Evolutionary conservation across 805 yeast species (phyloP), one percentile per base, ranked within the genome.

Genomic region (Saccharomyces paradoxus): DNA sequence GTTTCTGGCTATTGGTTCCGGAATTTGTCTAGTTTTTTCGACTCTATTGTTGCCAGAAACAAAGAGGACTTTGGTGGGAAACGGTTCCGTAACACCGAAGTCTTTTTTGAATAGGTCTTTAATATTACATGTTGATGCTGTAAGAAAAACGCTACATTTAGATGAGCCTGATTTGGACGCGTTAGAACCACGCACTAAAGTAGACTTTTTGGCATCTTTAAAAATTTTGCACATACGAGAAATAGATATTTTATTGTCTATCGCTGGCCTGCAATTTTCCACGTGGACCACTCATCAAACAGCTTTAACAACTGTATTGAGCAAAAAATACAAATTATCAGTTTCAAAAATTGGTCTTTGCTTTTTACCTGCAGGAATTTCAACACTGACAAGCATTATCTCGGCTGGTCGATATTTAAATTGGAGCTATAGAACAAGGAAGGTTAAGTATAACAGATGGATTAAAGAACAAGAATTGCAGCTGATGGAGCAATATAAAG

Each of bases 351-450:
- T 87, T 41, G 96, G 96, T 3, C 69, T 82, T n/a, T 81, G 89
- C 53, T 89, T 82, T 63, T 73, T 89, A 47, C 86, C 96, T 2
- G 82, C 85, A 22, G 96, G 96, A 14, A 60, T 80, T 0, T 86
- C 85, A 8, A 80, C 88, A 4, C 65, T 87, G 17, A 46, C 75
- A 0, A 89, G 91, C 24, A 80, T 91, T 0, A 57, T 88, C 0
- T 37, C 66, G 0, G 69, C 82, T 3, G 96, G 96, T 0, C 71
- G 74, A 58, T 46, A 81, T 3, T 63, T 87, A 60, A 84, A 87
- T 61, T 67, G 69, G 66, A 66, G 67, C 50, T 76, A 74, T 59
- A 57, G 62, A 47, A 56, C 57, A 10, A 61, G 63, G 51, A 53
- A 61, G 57, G 57, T 51, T 1, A 51, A 46, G 46, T 64, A 63